Evolutionary conservation across 345 rosid genomes (phyloP), one percentile per base, ranked within the genome.

Genomic region (Erodium maritimum): DNA sequence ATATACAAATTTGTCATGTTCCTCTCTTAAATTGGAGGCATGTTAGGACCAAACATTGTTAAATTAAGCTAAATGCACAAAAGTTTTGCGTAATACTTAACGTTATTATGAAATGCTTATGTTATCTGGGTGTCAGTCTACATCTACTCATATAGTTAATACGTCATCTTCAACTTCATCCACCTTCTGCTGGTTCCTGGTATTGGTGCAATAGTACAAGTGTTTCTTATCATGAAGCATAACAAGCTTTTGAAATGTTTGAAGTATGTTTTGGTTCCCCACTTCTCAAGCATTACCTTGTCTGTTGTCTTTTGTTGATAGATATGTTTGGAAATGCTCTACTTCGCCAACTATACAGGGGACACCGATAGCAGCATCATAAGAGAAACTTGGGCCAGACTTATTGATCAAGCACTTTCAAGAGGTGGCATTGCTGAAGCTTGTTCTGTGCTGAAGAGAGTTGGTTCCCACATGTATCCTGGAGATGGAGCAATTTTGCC

Each of bases 401-500:
- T 94, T 20, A 79, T 94, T 4, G 96, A 87, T 75, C 88, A 85
- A 79, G 96, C 97, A 61, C 86, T 94, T 73, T 84, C 79, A 56
- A 78, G 69, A 55, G 97, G 97, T 45, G 99, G 96, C 58, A 76
- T 94, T 71, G 96, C 83, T 17, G 99, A 94, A 75, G 97, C 96
- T n/a, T 90, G 91, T 76, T 80, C 95, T 1, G 87, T 90, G 18
- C 72, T 90, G 64, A 90, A 87, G 81, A 85, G 93, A 69, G 88
- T 94, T 56, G 91, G 95, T 58, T 87, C 97, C 48, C 76, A 67
- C 57, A 61, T 78, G 51, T 90, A 94, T 79, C 97, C 97, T 58
- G 99, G 99, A 25, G 96, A 85, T 76, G 99, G 97, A 59, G 84
- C 88, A 58, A 77, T 84, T 72, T 73, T 89, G 68, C 99, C 96